These are phyloP conservation scores for Auricularia sp. DNA, from an alignment of 768 basidiomycete genomes.

Conservation along the genomic window DNA sequence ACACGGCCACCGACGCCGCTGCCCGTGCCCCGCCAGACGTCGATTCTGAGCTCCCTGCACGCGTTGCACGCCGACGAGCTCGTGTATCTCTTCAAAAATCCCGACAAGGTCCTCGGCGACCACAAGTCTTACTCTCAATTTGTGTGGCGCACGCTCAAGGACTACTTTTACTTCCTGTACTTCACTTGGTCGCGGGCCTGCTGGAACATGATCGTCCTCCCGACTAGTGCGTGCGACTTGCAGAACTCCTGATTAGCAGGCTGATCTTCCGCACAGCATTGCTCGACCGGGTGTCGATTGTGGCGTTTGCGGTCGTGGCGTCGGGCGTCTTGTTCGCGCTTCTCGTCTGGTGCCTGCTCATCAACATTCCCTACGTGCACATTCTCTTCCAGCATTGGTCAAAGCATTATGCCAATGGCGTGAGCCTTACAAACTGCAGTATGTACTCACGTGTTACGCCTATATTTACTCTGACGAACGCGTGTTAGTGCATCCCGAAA, in stretches of 20 bases:
- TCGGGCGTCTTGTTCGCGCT: too few species aligned
- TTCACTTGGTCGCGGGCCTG: slow-evolving; percentile 9
- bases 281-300: too few species aligned
- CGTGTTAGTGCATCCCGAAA: too few species aligned
- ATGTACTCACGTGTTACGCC: too few species aligned
- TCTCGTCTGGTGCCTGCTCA: too few species aligned
- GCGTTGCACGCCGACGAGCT: slow-evolving; percentile 13
- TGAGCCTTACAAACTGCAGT: too few species aligned
- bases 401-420: too few species aligned
- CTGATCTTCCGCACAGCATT: background rate
- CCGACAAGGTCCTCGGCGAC: background rate
- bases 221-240: slow-evolving; percentile 9
- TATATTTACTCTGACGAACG: too few species aligned
- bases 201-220: slow-evolving; percentile 10
- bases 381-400: too few species aligned
- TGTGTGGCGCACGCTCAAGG: slow-evolving; percentile 4
- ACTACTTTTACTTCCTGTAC: slow-evolving; percentile 9
- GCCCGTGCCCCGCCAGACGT: background rate
- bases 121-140: slow-evolving; percentile 6
- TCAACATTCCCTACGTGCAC: too few species aligned
- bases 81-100: slow-evolving; percentile 10
- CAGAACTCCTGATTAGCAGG: background rate
- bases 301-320: too few species aligned
- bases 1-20: background rate
- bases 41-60: background rate